Conservation (phyloP, 2,329 filamentous ascomycete genomes). For the Aschersonia sp. region DNA sequence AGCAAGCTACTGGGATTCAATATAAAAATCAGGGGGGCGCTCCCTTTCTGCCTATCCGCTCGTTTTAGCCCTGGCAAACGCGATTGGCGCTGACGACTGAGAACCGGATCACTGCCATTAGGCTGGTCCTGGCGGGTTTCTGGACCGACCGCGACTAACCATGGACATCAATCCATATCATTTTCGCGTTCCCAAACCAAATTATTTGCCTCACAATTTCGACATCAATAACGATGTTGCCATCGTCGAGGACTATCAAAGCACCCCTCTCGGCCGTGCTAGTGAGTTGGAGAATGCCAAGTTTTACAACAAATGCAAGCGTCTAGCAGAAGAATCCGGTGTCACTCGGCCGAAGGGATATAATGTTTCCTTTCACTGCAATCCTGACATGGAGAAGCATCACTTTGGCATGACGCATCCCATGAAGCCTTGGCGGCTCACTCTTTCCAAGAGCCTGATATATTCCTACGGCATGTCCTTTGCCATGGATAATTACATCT, state of each 20-base stretch:
- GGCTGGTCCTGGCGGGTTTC: no score
- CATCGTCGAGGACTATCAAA: constrained; percentile 36
- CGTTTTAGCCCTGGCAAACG: no score
- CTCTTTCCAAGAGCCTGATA: constrained; percentile 86
- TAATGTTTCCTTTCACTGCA: constrained; percentile 89
- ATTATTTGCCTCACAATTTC: constrained; percentile 42
- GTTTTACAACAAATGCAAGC: constrained; percentile 43
- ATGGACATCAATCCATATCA: constrained; percentile 33
- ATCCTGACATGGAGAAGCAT: constrained; percentile 86
- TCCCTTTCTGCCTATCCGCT: no score
- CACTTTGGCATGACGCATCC: constrained; percentile 95
- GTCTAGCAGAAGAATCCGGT: constrained; percentile 44
- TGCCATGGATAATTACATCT: constrained; percentile 88
- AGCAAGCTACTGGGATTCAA: no score
- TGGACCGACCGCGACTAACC: neutral
- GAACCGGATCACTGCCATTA: no score
- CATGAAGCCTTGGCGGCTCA: constrained; percentile 98
- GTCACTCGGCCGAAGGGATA: constrained; percentile 74
- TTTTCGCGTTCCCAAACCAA: constrained; percentile 40
- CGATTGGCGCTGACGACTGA: no score
- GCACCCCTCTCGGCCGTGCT: constrained; percentile 32
- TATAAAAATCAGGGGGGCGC: no score
- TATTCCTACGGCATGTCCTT: constrained; percentile 91
- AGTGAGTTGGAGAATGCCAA: constrained; percentile 40
- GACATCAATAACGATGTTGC: constrained; percentile 35